These are phyloP conservation scores for Tilletia setariae DNA, from an alignment of 1,284 basidiomycete genomes.

Conservation along the genomic window DNA sequence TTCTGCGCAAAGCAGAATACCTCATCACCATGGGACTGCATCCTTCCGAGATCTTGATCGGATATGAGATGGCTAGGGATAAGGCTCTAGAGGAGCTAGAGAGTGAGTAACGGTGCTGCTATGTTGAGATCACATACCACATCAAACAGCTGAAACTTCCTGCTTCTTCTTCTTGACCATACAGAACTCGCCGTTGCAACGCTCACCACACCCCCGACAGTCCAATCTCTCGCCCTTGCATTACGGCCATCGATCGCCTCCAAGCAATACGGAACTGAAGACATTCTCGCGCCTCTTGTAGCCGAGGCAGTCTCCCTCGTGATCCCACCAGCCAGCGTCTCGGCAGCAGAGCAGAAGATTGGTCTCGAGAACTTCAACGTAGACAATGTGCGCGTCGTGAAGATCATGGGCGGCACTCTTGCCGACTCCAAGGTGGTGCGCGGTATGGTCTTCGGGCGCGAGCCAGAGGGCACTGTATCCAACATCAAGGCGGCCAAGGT, in stretches of 20 bases:
- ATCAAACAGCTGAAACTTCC: neutral
- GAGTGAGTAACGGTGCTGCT: constrained; percentile 62
- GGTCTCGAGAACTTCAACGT: constrained; percentile 59
- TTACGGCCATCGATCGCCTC: constrained; percentile 89
- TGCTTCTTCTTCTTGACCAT: neutral
- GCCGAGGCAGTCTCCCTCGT: constrained; percentile 73
- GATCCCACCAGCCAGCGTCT: constrained; percentile 28
- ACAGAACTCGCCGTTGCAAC: constrained; percentile 54
- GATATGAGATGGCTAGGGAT: constrained; percentile 87
- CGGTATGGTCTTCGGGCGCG: constrained; percentile 96
- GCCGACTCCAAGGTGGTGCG: constrained; percentile 80
- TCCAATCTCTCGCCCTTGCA: constrained; percentile 71
- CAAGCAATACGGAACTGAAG: constrained; percentile 94
- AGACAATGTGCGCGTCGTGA: constrained; percentile 96
- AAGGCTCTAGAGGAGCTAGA: constrained; percentile 86
- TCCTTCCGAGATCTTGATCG: constrained; percentile 81
- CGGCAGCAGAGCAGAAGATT: constrained; percentile 34
- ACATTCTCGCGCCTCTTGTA: constrained; percentile 75
- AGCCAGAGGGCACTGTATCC: constrained; percentile 81
- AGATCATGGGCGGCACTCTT: constrained; percentile 92
- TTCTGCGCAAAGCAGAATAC: constrained; percentile 88
- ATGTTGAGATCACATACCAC: too few relatives aligned
- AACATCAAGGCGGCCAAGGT: constrained; percentile 60
- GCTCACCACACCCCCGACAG: constrained; percentile 75
- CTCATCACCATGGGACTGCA: constrained; percentile 94